Base-by-base conservation (phyloP, 176 grass and related monocot species). In the Oryza rufipogon region DNA sequence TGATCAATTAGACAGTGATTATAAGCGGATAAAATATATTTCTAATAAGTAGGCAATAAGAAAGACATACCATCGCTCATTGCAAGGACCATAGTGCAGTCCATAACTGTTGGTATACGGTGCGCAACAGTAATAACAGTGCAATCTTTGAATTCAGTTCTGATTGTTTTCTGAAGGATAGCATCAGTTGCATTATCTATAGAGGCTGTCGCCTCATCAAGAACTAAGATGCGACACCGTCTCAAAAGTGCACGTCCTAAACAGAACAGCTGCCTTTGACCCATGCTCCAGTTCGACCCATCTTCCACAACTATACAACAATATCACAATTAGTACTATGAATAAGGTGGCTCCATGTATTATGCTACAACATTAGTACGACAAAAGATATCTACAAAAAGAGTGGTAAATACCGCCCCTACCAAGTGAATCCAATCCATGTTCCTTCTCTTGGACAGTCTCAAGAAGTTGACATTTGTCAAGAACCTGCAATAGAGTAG, bases 401-500 rank as follows among this genome's bases (percentile, higher is more conserved):
- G 17, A 20, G 10, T 19, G 56, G 19, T 60, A 22, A n/a, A n/a
- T 0, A 2, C 56, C 22, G 0, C 56, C 19, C 65, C 26, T 90
- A 93, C 95, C 96, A 84, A 89, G 77, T 79, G 93, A 93, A 80
- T 93, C 96, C 74, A 98, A 66, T 70, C 87, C 87, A 5, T 88
- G 74, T 32, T 94, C 89, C 88, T 95, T 98, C 89, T 92, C 93
- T 70, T 84, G 87, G 83, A 98, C 91, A 78, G 80, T 71, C 85
- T 95, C 96, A 78, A 85, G 75, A 83, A 98, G 93, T 71, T 98
- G 96, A 26, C 96, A 98, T 92, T 98, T 95, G 17, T 89, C 87
- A 25, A 98, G 89, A 86, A 92, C 89, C 96, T 98, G 81, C 7
- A 81, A 44, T 15, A 78, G 6, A 68, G 22, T 23, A 79, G 11